Percentiles rank a stretch among this genome's conserved stretches.
phyloP scores from a whole-genome alignment of 139 green algal species.

The Chlamydomonas asymmetrica region DNA sequence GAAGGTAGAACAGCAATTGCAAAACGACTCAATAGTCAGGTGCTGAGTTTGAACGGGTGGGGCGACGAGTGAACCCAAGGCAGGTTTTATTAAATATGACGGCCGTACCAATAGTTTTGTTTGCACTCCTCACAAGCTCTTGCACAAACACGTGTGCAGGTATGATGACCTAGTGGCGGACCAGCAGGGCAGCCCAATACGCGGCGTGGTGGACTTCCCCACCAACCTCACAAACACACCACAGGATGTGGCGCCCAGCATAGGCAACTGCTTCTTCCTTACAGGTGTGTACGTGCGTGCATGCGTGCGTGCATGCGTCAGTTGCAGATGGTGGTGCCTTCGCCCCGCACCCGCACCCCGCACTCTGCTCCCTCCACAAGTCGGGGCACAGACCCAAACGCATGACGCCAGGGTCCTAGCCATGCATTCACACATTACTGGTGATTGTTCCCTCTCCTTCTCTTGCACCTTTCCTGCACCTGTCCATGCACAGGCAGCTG shows the following conservation, averaged over 20 bases:
- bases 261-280: constrained; percentile 32
- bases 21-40: not conserved
- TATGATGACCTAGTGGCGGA: constrained; percentile 16
- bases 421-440: too few relatives aligned
- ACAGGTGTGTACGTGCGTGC: constrained; percentile 21
- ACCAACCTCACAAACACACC: not conserved
- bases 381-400: too few relatives aligned
- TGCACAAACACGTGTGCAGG: not conserved
- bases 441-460: too few relatives aligned
- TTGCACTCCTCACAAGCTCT: not conserved
- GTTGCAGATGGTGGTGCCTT: too few relatives aligned
- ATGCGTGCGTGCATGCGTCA: too few relatives aligned
- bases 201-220: constrained; percentile 5
- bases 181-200: constrained; percentile 6
- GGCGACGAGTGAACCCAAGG: not conserved
- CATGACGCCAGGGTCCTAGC: too few relatives aligned
- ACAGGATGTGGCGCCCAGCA: not conserved
- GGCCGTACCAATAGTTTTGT: not conserved
- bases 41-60: not conserved
- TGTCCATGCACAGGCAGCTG: constrained; percentile 20
- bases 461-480: constrained; percentile 24
- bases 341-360: too few relatives aligned
- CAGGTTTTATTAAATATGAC: not conserved
- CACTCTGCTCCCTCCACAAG: too few relatives aligned
- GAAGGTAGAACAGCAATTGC: too few relatives aligned